phyloP scores from a whole-genome alignment of 805 yeast species.

The Candida andamanensis region DNA sequence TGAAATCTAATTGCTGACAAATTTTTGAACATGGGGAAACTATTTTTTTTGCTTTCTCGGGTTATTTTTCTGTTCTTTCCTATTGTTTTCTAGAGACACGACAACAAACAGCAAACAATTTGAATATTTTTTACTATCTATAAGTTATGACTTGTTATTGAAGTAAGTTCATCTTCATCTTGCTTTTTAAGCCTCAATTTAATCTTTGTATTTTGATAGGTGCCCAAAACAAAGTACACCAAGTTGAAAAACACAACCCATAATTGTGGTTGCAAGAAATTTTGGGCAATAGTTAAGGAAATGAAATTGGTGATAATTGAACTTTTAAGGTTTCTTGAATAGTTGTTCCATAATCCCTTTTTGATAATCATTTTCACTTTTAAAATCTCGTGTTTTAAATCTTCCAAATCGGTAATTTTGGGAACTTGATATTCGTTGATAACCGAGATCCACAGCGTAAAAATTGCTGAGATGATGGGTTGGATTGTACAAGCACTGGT shows the following conservation, averaged over 20 bases:
- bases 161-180: too few relatives aligned
- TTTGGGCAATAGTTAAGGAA: conserved; percentile 53
- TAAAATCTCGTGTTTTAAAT: conserved; percentile 12
- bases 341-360: conserved; percentile 37
- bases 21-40: too few relatives aligned
- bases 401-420: conserved; percentile 8
- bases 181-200: conserved; percentile 10
- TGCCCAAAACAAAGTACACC: conserved; percentile 56
- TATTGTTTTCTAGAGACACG: too few relatives aligned
- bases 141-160: too few relatives aligned
- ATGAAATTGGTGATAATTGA: conserved; percentile 52
- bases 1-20: background rate
- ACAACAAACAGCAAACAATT: too few relatives aligned
- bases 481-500: conserved; percentile 51
- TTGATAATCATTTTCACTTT: conserved; percentile 18
- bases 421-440: conserved; percentile 35
- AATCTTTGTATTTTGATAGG: conserved; percentile 54
- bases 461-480: conserved; percentile 46
- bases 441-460: conserved; percentile 48
- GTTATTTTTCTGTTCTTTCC: too few relatives aligned
- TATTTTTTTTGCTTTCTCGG: too few relatives aligned
- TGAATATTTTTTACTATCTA: too few relatives aligned
- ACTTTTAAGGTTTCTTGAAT: conserved; percentile 42
- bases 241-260: conserved; percentile 63
- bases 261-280: conserved; percentile 48